Base-by-base conservation (phyloP, 176 grass and related monocot species). In the Cenchrus purpureus region DNA sequence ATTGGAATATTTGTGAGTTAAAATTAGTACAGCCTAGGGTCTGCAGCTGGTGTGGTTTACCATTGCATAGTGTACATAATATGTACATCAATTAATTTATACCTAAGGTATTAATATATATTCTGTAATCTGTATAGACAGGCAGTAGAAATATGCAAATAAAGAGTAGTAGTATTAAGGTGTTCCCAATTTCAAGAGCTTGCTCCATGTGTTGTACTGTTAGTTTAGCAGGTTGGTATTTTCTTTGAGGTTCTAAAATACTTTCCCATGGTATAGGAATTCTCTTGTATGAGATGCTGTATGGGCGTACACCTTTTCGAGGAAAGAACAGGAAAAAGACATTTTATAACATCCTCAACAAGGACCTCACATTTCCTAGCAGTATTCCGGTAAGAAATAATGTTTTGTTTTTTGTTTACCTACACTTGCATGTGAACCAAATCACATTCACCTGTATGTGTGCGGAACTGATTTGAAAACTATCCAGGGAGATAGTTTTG, bases 291-390 rank as follows among this genome's bases (percentile, higher is more conserved):
- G 97, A 99, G 90, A 99, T 99, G 97, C 69, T 99, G 66, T 99
- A 99, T 79, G 97, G 93, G 16, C 97, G 97, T 12, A 99, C 97
- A 84, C 97, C 97, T 84, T 99, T 99, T 68, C 90, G 97, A 91
- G 97, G 93, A 86, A 99, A 96, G 84, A 96, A 99, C 82, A 92
- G 97, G 88, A 89, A 96, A 66, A 96, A 79, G 81, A 99, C 97
- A 62, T 99, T 99, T 81, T 76, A 92, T 70, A 99, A 99, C 67
- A 92, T 99, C 73, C 79, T 99, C 45, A 87, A 94, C 66, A 99
- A 99, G 71, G 93, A 96, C 73, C 97, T 99, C 83, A 94, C 91
- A 42, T 99, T 99, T 81, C 93, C 93, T 42, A 96, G 91, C 81
- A 92, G 93, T 85, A 94, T 99, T 83, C 91, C 97, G 63, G 97